Conservation (phyloP, 2,329 filamentous ascomycete genomes). For the Clarireedia paspali region DNA sequence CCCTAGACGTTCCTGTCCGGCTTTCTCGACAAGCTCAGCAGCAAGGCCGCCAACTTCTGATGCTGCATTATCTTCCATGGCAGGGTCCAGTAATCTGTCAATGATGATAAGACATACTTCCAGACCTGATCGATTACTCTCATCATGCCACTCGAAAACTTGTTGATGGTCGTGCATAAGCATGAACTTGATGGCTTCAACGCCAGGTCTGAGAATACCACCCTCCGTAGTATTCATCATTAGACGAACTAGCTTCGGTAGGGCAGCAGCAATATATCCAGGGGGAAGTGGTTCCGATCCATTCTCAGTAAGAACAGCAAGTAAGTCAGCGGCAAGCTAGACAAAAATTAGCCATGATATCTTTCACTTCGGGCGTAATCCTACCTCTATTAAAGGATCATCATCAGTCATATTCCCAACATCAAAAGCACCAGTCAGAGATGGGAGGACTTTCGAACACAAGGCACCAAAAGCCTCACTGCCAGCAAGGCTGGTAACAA, state of each 20-base stretch:
- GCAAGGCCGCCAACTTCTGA: constrained; percentile 94
- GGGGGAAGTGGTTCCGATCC: constrained; percentile 77
- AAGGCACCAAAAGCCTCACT: constrained; percentile 66
- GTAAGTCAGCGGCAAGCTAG: constrained; percentile 72
- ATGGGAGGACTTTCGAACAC: constrained; percentile 80
- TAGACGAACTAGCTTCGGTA: constrained; percentile 80
- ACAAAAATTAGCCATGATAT: constrained; percentile 18
- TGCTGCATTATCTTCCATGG: constrained; percentile 86
- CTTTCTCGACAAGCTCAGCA: constrained; percentile 91
- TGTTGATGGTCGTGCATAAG: constrained; percentile 85
- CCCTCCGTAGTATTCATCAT: constrained; percentile 80
- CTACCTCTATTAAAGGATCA: constrained; percentile 69
- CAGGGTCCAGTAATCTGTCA: constrained; percentile 75
- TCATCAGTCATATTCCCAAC: constrained; percentile 80
- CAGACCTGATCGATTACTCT: constrained; percentile 70
- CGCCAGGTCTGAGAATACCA: constrained; percentile 79
- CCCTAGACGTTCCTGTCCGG: constrained; percentile 81
- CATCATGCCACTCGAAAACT: constrained; percentile 79
- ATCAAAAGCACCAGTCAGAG: constrained; percentile 81
- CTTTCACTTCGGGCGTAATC: constrained; percentile 18
- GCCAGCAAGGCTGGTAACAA: constrained; percentile 62
- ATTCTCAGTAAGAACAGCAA: constrained; percentile 73
- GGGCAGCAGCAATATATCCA: constrained; percentile 75
- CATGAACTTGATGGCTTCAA: constrained; percentile 81
- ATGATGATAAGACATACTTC: constrained; percentile 89